These are phyloP conservation scores for Aspergillus udagawae DNA, from an alignment of 2,329 filamentous ascomycete species.

Conservation along the genomic window DNA sequence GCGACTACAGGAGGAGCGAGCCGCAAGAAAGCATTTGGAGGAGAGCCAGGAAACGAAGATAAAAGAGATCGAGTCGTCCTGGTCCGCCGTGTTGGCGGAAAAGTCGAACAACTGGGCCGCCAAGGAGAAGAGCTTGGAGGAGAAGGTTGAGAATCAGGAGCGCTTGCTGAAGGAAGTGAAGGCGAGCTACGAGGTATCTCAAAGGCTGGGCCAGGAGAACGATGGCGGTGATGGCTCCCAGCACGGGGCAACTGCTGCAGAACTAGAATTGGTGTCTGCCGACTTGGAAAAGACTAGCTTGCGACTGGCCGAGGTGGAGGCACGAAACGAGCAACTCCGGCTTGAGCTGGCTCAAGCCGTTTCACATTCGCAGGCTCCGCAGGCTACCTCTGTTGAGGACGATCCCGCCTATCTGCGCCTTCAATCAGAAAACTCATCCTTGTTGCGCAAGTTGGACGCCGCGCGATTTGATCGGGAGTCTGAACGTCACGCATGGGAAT, in stretches of 20 bases:
- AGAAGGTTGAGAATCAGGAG: conserved; percentile 93
- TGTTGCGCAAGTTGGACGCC: conserved; percentile 83
- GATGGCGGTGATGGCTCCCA: conserved; percentile 59
- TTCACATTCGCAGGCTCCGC: conserved; percentile 60
- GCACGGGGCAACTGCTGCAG: conserved; percentile 73
- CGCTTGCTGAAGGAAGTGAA: conserved; percentile 89
- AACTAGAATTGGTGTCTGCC: conserved; percentile 87
- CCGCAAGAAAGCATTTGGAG: conserved; percentile 69
- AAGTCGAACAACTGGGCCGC: conserved; percentile 95
- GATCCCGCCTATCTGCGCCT: conserved; percentile 85
- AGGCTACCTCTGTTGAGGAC: conserved; percentile 69
- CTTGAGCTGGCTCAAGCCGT: conserved; percentile 87
- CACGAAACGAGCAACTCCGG: conserved; percentile 87
- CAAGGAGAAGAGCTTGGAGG: conserved; percentile 84
- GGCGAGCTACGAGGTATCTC: conserved; percentile 93
- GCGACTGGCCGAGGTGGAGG: conserved; percentile 83
- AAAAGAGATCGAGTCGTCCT: conserved; percentile 85
- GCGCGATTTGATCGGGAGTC: conserved; percentile 78
- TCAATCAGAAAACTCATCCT: conserved; percentile 86
- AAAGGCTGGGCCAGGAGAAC: conserved; percentile 73
- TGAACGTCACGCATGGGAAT: conserved; percentile 71
- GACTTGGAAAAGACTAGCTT: conserved; percentile 87
- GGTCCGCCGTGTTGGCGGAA: conserved; percentile 84
- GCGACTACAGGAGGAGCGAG: conserved; percentile 72
- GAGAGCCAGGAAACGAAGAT: conserved; percentile 72